Evolutionary conservation across 768 basidiomycete species (phyloP).

Genomic region (Phylloporus scabripes): DNA sequence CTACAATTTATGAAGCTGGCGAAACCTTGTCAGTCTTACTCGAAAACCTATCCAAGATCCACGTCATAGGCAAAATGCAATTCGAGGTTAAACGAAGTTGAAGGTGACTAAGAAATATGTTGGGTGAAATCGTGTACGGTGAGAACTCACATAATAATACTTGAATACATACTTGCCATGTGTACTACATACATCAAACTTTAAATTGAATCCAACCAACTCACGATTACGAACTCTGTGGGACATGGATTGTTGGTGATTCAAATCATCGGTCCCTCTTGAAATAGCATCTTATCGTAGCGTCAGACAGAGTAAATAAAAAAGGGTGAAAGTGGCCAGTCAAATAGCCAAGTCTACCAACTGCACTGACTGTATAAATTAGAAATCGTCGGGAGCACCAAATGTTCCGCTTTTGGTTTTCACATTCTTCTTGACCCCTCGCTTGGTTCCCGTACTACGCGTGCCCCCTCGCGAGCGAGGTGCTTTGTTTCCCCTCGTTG

Average conservation of each 20-base stretch:
- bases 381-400: conserved; percentile 30
- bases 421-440: conserved; percentile 24
- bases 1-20: no score
- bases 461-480: conserved; percentile 22
- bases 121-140: background rate
- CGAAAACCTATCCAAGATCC: background rate
- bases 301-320: no score
- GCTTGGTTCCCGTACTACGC: conserved; percentile 19
- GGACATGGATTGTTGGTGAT: no score
- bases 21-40: no score
- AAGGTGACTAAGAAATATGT: background rate
- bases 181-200: no score
- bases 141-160: background rate
- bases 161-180: no score
- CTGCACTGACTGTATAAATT: conserved; percentile 1
- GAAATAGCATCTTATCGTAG: no score
- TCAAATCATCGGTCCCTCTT: no score
- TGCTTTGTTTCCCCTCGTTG: conserved; percentile 21
- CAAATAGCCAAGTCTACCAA: background rate
- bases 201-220: no score
- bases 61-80: background rate
- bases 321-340: background rate
- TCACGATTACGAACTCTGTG: no score
- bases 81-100: background rate
- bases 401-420: conserved; percentile 32